Base-by-base conservation (phyloP, 306 rosid species). In the Gleditsia sinensis region DNA sequence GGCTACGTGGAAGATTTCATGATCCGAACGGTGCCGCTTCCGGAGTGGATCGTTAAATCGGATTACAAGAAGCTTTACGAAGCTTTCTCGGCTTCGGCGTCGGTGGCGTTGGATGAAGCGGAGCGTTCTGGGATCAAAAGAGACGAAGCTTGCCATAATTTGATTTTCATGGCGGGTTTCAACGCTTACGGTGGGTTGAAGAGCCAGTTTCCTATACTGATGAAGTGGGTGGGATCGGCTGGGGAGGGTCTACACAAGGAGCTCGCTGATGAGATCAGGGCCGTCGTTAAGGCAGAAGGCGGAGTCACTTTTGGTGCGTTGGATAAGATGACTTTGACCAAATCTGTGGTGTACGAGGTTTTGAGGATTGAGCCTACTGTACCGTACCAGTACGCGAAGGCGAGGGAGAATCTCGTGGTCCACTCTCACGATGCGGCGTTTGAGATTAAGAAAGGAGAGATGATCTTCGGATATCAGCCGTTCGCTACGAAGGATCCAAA, bases 101-200 rank as follows among this genome's bases (percentile, higher is more conserved):
- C 81, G 1, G 24, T 79, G 21, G 54, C 82, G 25, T 42, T 92
- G 17, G 87, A 92, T 33, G 86, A 87, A 61, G 96, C 98, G 0
- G 88, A 81, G 51, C 25, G 66, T 0, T 71, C 51, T 0, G 91
- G 90, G 4, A 75, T 92, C 1, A 17, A 85, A 13, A 51, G 88
- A 19, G 90, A 88, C 3, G 93, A 87, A 62, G 96, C 98, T 4
- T 81, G 86, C 27, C 94, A 92, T 30, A 92, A 92, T 20, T 39
- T 92, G 0, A 67, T 90, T 1, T 92, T 92, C 79, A 61, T 83
- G 67, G 79, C 83, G 11, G 81, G 90, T 28, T 92, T 90, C 78
- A 92, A 88, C 65, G 87, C 98, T 0, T 87, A 61, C 11, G 98
- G 92, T 0, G 98, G 96, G 3, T 64, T 88, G 67, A 78, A 83